A percentile compares a stretch with the other conserved stretches of the same genome.
phyloP scores from a whole-genome alignment of 2,329 filamentous ascomycete genomes.

The Aspergillus tamarii region DNA sequence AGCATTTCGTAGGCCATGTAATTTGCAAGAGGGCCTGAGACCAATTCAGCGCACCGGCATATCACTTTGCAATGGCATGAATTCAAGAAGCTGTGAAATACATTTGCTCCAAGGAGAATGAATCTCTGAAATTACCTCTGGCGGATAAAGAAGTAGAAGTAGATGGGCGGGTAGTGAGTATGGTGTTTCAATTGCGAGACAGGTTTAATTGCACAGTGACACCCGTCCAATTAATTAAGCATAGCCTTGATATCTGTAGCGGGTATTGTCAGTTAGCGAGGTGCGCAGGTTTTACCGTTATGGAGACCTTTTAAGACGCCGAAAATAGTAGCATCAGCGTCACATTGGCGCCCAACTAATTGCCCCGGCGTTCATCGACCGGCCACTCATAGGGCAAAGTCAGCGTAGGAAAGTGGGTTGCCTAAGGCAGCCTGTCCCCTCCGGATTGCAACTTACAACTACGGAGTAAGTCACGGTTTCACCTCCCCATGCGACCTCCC shows the following conservation, averaged over 20 bases:
- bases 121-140: not conserved
- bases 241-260: not conserved
- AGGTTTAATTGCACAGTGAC: slow-evolving; percentile 4
- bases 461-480: slow-evolving; percentile 3
- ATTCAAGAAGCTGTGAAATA: not conserved
- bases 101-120: not conserved
- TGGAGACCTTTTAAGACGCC: not conserved
- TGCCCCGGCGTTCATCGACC: not conserved
- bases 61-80: not conserved
- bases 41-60: not conserved
- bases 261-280: not conserved
- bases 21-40: not conserved
- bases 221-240: not conserved
- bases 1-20: slow-evolving; percentile 4
- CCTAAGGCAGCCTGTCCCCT: not conserved
- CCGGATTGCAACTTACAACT: slow-evolving; percentile 1
- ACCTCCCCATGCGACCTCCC: slow-evolving; percentile 8
- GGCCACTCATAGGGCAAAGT: not conserved
- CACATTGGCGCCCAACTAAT: not conserved
- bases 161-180: not conserved
- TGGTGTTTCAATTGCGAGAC: not conserved
- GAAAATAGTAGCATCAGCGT: slow-evolving; percentile 5
- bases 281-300: not conserved
- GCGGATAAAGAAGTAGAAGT: not conserved
- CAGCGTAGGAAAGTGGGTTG: not conserved